These are phyloP conservation scores for Rhodamnia rubescens DNA, from an alignment of 345 rosid species.

Conservation along the genomic window DNA sequence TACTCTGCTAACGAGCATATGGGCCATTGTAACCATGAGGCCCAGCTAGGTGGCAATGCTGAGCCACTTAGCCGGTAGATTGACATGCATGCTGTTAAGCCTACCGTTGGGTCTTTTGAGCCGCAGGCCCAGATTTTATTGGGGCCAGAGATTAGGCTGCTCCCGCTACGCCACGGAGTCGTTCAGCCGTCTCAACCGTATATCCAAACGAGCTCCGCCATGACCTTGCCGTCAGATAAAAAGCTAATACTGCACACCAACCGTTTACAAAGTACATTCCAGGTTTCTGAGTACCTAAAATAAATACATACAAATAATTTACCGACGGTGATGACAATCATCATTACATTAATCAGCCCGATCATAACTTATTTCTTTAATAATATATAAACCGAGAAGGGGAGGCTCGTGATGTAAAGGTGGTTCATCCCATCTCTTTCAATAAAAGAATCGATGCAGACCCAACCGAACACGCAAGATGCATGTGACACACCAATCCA, in stretches of 20 bases:
- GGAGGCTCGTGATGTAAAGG: not conserved
- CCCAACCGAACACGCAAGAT: not conserved
- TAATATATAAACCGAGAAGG: not conserved
- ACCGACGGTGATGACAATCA: not conserved
- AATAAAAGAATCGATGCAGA: constrained; percentile 19
- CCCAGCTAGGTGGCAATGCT: not conserved
- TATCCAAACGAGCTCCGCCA: not conserved
- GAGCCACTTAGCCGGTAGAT: not conserved
- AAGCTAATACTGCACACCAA: not conserved
- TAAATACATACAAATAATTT: not conserved
- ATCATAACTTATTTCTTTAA: not conserved
- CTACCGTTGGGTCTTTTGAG: not conserved
- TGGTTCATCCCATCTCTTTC: constrained; percentile 1
- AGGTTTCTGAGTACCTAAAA: not conserved
- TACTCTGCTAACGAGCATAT: not conserved
- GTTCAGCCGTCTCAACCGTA: not conserved
- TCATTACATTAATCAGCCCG: not conserved
- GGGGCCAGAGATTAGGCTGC: not conserved
- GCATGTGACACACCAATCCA: not conserved
- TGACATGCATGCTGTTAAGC: not conserved
- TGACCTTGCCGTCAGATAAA: not conserved
- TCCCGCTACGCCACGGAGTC: not conserved
- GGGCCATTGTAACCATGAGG: not conserved
- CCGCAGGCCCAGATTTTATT: not conserved
- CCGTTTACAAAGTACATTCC: not conserved